phyloP scores from a whole-genome alignment of 495 filamentous ascomycete species.

The Cryomyces minteri region DNA sequence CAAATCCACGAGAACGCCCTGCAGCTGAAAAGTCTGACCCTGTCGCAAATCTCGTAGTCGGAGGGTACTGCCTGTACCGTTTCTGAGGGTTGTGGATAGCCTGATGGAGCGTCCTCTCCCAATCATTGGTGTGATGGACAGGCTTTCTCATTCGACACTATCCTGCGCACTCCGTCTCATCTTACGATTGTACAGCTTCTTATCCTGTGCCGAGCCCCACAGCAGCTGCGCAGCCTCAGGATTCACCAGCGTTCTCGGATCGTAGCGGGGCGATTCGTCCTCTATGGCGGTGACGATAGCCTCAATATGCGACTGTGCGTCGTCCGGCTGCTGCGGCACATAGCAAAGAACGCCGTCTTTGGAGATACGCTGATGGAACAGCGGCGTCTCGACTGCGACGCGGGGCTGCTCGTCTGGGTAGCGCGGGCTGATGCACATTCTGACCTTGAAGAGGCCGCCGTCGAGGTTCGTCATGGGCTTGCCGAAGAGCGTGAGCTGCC shows the following conservation, averaged over 20 bases:
- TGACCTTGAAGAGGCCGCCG: constrained; percentile 74
- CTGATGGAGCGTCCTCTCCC: background rate
- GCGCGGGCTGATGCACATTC: constrained; percentile 62
- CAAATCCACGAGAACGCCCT: too few relatives aligned
- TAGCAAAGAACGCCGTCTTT: constrained; percentile 69
- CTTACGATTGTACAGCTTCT: constrained; percentile 67
- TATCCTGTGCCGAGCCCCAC: constrained; percentile 66
- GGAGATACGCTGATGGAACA: constrained; percentile 84
- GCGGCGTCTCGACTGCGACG: constrained; percentile 55
- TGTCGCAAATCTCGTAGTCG: too few relatives aligned
- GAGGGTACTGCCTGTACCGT: too few relatives aligned
- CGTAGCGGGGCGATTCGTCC: constrained; percentile 73
- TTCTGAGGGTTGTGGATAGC: too few relatives aligned
- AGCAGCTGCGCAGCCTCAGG: constrained; percentile 72
- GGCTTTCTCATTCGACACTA: constrained; percentile 29
- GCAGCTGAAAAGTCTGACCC: too few relatives aligned
- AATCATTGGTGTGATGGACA: background rate
- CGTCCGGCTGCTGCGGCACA: constrained; percentile 51
- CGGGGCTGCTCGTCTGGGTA: constrained; percentile 89
- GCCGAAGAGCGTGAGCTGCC: constrained; percentile 65
- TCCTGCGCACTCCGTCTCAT: constrained; percentile 42
- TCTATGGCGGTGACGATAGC: constrained; percentile 70
- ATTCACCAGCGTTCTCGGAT: constrained; percentile 77
- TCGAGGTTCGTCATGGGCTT: constrained; percentile 86
- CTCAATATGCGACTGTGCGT: constrained; percentile 69